Evolutionary conservation across 2,329 filamentous ascomycete genomes (phyloP), one percentile per base, ranked within the genome.

Genomic region (Claviceps cyperi): DNA sequence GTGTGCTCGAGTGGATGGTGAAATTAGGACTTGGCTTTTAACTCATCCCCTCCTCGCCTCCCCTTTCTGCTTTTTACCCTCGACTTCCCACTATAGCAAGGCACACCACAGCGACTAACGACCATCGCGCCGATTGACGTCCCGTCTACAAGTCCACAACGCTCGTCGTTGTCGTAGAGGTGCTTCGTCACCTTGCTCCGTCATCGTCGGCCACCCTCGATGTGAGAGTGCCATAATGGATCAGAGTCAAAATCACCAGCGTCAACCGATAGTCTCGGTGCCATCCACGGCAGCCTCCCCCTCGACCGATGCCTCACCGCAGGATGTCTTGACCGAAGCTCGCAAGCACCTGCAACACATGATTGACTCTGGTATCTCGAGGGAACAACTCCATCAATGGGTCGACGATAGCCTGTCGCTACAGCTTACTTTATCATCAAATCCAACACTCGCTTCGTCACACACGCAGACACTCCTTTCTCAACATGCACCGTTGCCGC

Each of bases 351-450:
- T 72, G 6, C 68, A 72, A 60, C 66, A 66, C 44, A 59, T 72
- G 54, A 72, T 72, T 54, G 69, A 71, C 52, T 69, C 68, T 15
- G 69, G 69, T 43, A 57, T 72, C 9, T 71, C 69, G 48, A 68
- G 66, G 56, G 69, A 71, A 51, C 57, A 66, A 40, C 63, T 69
- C 28, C 66, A 69, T 51, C 66, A 68, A 59, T 66, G 64, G 62
- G 65, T 69, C 50, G 66, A 68, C 50, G 62, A 64, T 47, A 63
- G 63, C 56, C 62, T 63, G 53, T 61, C 64, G 38, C 57, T 64
- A 44, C 60, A 60, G 56, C 65, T 62, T 48, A 61, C 50, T 43
- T 49, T 52, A 9, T 53, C 51, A 9, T 53, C 39, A 50, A 51
- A 50, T 46, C 49, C 55, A 21, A 53, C 51, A 46, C 53, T 51